Evolutionary conservation across 208 protist genomes (phyloP).

Genomic region (Trypanosoma conorhini): DNA sequence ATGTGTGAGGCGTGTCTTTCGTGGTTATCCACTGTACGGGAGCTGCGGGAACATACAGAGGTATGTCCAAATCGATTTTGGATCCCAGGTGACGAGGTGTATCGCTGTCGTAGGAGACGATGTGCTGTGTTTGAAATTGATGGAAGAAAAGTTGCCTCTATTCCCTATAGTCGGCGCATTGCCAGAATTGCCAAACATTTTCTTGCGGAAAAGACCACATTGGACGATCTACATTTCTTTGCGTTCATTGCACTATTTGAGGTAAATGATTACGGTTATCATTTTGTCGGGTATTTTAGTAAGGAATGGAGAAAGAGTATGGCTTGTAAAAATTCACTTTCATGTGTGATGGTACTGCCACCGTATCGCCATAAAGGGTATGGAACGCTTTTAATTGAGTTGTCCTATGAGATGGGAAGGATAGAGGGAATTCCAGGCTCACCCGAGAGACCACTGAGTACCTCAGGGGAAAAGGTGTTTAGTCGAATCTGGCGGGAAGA

Average conservation of each 20-base stretch:
- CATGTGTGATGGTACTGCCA: constrained; percentile 73
- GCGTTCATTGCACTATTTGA: constrained; percentile 67
- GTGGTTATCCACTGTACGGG: constrained; percentile 26
- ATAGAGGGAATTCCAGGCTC: constrained; percentile 57
- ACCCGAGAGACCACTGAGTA: constrained; percentile 68
- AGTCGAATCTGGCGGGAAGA: constrained; percentile 62
- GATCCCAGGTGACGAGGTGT: constrained; percentile 74
- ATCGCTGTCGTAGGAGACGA: constrained; percentile 31
- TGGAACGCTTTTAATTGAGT: constrained; percentile 56
- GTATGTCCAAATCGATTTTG: constrained; percentile 55
- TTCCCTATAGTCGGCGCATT: constrained; percentile 48
- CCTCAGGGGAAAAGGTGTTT: constrained; percentile 60
- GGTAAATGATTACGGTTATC: constrained; percentile 69
- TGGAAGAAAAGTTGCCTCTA: constrained; percentile 51
- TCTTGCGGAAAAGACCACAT: constrained; percentile 66
- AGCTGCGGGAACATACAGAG: constrained; percentile 47
- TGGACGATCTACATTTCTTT: constrained; percentile 83
- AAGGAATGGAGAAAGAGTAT: constrained; percentile 64
- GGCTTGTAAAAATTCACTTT: constrained; percentile 70
- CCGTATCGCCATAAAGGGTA: constrained; percentile 72
- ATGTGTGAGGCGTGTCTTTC: constrained; percentile 70
- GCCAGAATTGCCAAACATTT: constrained; percentile 61
- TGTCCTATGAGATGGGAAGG: constrained; percentile 74
- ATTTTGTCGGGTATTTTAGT: constrained; percentile 81
- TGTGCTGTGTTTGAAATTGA: constrained; percentile 68